Percentiles rank a stretch among this genome's conserved stretches.
Conservation (phyloP, 1,284 basidiomycete species). For the Microbotryum scabiosae region DNA sequence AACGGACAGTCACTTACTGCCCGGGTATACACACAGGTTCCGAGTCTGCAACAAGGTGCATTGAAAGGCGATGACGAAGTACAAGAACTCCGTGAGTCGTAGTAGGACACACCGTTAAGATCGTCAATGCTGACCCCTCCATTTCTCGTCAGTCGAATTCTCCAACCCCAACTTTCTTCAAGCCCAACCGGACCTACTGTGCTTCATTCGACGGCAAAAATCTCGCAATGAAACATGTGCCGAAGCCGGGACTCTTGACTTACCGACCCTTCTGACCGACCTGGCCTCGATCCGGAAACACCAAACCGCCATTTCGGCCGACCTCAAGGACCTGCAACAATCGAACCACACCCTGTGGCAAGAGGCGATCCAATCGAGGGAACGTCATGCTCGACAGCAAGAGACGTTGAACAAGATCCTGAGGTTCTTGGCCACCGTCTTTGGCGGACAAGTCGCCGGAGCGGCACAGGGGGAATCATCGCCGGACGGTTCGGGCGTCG, state of each 20-base stretch:
- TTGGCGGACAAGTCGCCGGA: constrained; percentile 50
- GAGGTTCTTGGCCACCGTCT: constrained; percentile 86
- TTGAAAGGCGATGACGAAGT: constrained; percentile 60
- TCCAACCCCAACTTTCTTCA: constrained; percentile 81
- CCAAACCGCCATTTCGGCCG: constrained; percentile 78
- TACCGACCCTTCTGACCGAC: constrained; percentile 67
- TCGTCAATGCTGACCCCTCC: not conserved
- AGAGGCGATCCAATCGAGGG: constrained; percentile 70
- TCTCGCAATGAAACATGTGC: constrained; percentile 23
- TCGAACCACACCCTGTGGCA: constrained; percentile 88
- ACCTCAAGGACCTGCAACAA: constrained; percentile 77
- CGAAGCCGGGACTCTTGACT: constrained; percentile 48
- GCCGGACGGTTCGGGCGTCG: not conserved
- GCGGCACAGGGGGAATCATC: constrained; percentile 1
- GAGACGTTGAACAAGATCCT: constrained; percentile 96
- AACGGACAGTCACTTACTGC: not conserved
- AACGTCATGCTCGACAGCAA: constrained; percentile 79
- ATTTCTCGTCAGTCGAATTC: constrained; percentile 50
- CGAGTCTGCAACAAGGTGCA: constrained; percentile 90
- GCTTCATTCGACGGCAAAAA: constrained; percentile 74
- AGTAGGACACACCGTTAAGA: not conserved
- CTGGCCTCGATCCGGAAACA: constrained; percentile 84
- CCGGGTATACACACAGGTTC: constrained; percentile 50
- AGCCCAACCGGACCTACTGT: constrained; percentile 82
- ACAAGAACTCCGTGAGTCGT: constrained; percentile 67